Evolutionary conservation across 768 basidiomycete species (phyloP), one percentile per base, ranked within the genome.

Genomic region (Mycena galopus): DNA sequence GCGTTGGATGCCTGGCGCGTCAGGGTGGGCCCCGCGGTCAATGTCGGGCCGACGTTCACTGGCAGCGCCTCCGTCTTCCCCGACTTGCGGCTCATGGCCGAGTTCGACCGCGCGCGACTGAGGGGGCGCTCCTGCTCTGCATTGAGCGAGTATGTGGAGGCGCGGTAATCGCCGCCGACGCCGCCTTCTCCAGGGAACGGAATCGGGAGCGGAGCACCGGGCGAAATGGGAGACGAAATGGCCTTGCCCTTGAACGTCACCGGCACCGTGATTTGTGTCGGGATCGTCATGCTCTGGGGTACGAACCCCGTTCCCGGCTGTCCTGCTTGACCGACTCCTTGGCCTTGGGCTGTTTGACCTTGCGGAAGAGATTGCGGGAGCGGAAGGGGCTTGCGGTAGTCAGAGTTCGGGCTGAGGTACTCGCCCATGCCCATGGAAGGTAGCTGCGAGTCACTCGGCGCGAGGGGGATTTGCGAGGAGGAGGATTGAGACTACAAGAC

Each of bases 371-470:
- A 64, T 16, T 66, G 66, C 51, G 65, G n/a, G n/a, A n/a, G n/a
- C n/a, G n/a, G n/a, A n/a, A n/a, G n/a, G n/a, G n/a, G n/a, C n/a
- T n/a, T 42, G 2, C 64, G 67, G 35, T 65, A 72, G 59, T n/a
- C n/a, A n/a, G n/a, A n/a, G n/a, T 66, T 69, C 4, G 74, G 71
- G 25, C 67, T 71, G 53, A 72, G 71, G 53, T 69, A 75, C 53
- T 44, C 63, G 17, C 67, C 71, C 55, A 27, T 69, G 16, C 67
- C 71, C 55, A 27, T 69, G 16, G 51, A 65, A 7, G 71, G 50
- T 3, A 14, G 50, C 47, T 21, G 21, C 1, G 59, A 30, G 29
- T 32, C 53, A n/a, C n/a, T n/a, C n/a, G n/a, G n/a, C 25, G 65
- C 42, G 4, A 67, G 58, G 21, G 67, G 72, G 3, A 62, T 50